Percentiles rank a stretch among this genome's conserved stretches.
Conservation (phyloP, 179 eudicot species). For the Actinidia chinensis region DNA sequence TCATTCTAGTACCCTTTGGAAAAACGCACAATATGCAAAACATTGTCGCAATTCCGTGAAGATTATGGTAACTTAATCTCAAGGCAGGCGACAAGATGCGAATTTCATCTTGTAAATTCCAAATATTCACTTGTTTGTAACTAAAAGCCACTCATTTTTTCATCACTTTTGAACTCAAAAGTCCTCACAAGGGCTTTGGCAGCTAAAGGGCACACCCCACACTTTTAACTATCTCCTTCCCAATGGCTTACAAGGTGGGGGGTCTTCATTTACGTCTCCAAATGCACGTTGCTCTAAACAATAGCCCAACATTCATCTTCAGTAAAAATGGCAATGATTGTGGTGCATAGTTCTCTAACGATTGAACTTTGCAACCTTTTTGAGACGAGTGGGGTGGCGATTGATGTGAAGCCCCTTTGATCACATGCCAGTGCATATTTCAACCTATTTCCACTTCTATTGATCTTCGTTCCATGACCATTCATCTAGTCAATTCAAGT, state of each 20-base stretch:
- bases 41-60: no score
- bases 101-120: no score
- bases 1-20: no score
- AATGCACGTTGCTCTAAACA: constrained; percentile 18
- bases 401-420: background rate
- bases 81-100: no score
- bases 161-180: no score
- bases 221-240: no score
- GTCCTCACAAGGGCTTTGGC: no score
- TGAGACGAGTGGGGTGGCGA: background rate
- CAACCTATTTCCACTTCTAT: background rate
- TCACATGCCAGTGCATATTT: background rate
- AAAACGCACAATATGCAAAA: no score
- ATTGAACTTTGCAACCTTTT: constrained; percentile 2
- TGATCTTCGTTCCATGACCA: constrained; percentile 22
- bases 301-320: constrained; percentile 18
- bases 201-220: no score
- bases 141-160: no score
- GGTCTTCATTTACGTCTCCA: background rate
- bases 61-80: no score
- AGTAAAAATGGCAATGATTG: background rate
- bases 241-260: constrained; percentile 7
- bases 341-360: background rate
- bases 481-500: constrained; percentile 28
- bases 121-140: no score